Evolutionary conservation across 345 rosid species (phyloP), one percentile per base, ranked within the genome.

Genomic region (Salix arbutifolia): DNA sequence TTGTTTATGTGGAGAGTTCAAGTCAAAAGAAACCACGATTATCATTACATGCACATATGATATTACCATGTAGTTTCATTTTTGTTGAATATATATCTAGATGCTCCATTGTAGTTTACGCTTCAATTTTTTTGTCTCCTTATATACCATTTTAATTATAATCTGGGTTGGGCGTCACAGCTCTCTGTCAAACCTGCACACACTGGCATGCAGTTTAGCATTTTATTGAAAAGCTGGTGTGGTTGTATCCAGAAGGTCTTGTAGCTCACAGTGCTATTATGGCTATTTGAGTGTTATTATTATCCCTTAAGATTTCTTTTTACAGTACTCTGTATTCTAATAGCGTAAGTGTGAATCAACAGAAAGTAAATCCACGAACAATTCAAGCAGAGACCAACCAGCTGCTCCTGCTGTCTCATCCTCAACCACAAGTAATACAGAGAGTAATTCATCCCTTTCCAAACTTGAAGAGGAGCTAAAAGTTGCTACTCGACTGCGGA

Each of bases 401-500:
- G 71, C 81, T 69, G 88, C 84, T 82, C 85, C 83, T 11, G 80
- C 78, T 48, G 86, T 90, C 53, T 89, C 97, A 26, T 89, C 98
- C 33, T 89, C 95, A 58, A 90, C 96, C 66, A 89, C 96, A 53
- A 95, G 99, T 79, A 90, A 87, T 75, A 79, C 93, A 44, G 99
- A 86, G 77, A 95, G 96, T 81, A 90, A 86, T 85, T 89, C 96
- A 16, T 93, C 97, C 11, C 89, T 93, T 76, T 91, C 93, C 35
- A 90, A 89, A 83, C 89, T 91, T 31, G 95, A 91, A 66, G 99
- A 95, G 82, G 99, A 91, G 66, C 92, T 95, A 62, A 93, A 91
- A 79, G 74, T 91, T 78, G 90, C 93, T 74, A 88, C 97, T 76
- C 90, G 85, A 72, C 84, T 95, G 65, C 85, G 97, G 78, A 95